These are phyloP conservation scores for Sparassis latifolia DNA, from an alignment of 1,284 basidiomycete genomes.

Conservation along the genomic window DNA sequence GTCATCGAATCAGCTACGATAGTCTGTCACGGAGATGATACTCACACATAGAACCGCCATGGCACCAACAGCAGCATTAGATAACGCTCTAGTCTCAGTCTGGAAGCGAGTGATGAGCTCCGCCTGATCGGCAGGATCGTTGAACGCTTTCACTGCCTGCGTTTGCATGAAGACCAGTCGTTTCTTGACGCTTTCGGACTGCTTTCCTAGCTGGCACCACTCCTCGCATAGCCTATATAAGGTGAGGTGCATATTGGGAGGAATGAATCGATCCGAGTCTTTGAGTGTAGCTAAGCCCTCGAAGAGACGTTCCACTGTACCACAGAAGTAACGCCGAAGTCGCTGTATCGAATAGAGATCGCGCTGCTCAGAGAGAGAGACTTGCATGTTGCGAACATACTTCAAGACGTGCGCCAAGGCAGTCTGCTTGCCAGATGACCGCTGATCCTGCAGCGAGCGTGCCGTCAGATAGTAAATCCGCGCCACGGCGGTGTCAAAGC, in stretches of 20 bases:
- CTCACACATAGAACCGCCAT: conserved; percentile 84
- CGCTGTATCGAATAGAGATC: conserved; percentile 79
- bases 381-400: conserved; percentile 80
- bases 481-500: conserved; percentile 84
- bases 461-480: conserved; percentile 87
- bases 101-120: conserved; percentile 66
- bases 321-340: conserved; percentile 86
- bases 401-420: conserved; percentile 78
- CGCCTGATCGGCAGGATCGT: conserved; percentile 38
- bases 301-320: conserved; percentile 82
- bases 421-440: conserved; percentile 63
- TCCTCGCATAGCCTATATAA: conserved; percentile 88
- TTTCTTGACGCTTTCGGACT: conserved; percentile 70
- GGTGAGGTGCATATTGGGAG: conserved; percentile 69
- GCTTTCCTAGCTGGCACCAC: conserved; percentile 86
- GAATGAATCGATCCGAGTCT: conserved; percentile 74
- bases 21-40: neutral
- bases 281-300: conserved; percentile 69
- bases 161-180: conserved; percentile 73
- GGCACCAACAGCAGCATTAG: conserved; percentile 75
- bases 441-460: conserved; percentile 67
- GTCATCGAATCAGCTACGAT: conserved; percentile 6
- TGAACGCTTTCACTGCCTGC: conserved; percentile 50
- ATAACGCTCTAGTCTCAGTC: conserved; percentile 66
- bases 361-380: conserved; percentile 69